phyloP scores from a whole-genome alignment of 768 basidiomycete genomes.

The Austroboletus eburneus region DNA sequence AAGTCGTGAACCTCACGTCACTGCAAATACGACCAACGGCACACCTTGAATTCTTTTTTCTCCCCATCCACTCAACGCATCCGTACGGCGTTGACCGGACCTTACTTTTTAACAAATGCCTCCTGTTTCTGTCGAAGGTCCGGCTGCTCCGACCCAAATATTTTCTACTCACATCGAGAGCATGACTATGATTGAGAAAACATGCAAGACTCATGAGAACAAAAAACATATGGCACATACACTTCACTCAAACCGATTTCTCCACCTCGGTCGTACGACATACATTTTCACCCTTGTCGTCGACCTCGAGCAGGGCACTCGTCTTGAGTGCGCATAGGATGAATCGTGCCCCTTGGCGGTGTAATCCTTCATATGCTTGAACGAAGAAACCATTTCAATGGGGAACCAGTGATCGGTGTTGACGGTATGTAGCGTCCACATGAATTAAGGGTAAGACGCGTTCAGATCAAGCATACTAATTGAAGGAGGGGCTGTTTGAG shows the following conservation, averaged over 20 bases:
- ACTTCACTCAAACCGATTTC: slow-evolving; percentile 73
- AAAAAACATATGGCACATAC: slow-evolving; percentile 75
- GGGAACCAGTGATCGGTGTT: slow-evolving; percentile 88
- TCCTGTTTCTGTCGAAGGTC: slow-evolving; percentile 73
- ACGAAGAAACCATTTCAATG: slow-evolving; percentile 80
- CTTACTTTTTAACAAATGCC: slow-evolving; percentile 74
- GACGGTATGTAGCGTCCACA: slow-evolving; percentile 87
- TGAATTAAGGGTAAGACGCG: slow-evolving; percentile 54
- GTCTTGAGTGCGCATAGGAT: slow-evolving; percentile 61
- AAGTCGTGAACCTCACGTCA: neutral
- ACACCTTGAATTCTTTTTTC: slow-evolving; percentile 84
- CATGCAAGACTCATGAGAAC: neutral
- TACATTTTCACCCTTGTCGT: slow-evolving; percentile 67
- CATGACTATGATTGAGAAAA: neutral
- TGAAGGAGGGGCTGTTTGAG: neutral
- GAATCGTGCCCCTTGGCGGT: slow-evolving; percentile 53
- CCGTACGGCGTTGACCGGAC: slow-evolving; percentile 74
- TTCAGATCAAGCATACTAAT: neutral
- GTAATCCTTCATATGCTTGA: slow-evolving; percentile 91
- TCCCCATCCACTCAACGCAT: slow-evolving; percentile 81
- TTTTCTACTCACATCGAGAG: slow-evolving; percentile 57
- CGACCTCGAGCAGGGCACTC: slow-evolving; percentile 62
- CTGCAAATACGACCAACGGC: slow-evolving; percentile 8
- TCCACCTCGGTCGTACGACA: slow-evolving; percentile 72
- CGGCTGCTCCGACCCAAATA: slow-evolving; percentile 66